Evolutionary conservation across 352 stramenopile species (phyloP), one percentile per base, ranked within the genome.

Genomic region (Globisporangium takayamanum): DNA sequence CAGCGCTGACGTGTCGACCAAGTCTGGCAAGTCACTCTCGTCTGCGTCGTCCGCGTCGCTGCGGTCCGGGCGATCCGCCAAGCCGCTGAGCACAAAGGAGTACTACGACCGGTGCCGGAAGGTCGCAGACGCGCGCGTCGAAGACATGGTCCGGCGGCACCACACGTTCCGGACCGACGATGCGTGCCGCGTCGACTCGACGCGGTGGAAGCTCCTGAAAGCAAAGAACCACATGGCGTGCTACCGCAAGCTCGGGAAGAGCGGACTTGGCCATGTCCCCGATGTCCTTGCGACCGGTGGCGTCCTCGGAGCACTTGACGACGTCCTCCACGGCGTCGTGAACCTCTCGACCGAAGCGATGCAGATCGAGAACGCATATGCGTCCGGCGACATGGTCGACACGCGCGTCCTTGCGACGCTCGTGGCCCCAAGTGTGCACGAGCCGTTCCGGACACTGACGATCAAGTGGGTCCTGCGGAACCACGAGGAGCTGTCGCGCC

Each of bases 391-490:
- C 53, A 57, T 66, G 39, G 60, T 66, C 30, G 60, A 66, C 39
- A 66, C 55, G 39, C 53, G 60, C 25, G 60, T 88, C 11, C 65
- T 89, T 53, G 68, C 64, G 44, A 66, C 76, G 33, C 69, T 87
- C 20, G 50, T 76, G 36, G 63, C 73, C 15, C 80, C 80, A 11
- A 70, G 58, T 6, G 39, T 59, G 20, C 59, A 22, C 50, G 70
- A 75, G n/a, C 80, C 80, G 46, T 88, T 89, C 66, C 67, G 67
- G n/a, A 68, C 77, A 22, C 57, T 89, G 45, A 76, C 72, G n/a
- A 73, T 89, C 67, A 89, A 89, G 67, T 89, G 80, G 80, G 68
- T 79, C n/a, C 60, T 89, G 45, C 75, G 74, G 7, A 78, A 87
- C 53, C 78, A 89, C 56, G 66, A 81, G 61, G 66, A 76, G 52